Base-by-base conservation (phyloP, 1,284 basidiomycete species). In the Porodaedalea pini region DNA sequence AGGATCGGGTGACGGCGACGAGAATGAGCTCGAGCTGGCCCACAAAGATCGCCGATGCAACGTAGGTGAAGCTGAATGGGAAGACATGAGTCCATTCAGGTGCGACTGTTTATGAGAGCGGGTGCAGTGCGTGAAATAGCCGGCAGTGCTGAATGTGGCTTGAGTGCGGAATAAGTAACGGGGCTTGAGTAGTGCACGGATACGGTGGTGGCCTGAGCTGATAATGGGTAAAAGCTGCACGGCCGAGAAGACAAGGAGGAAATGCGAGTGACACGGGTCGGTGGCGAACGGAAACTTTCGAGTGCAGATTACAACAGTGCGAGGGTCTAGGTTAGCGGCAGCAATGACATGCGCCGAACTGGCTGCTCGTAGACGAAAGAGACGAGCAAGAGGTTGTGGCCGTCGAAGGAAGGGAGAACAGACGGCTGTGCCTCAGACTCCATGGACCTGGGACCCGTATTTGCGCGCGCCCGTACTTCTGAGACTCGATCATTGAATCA, bases 11-110 rank as follows among this genome's bases (percentile, higher is more conserved):
- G 59, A 34, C 15, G 52, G 40, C n/a, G 54, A 44, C 36, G 53
- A 54, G 25, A 55, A 57, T 17, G 55, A 63, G 31, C 25, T 36
- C 8, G 40, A 4, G 10, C 40, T 31, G 29, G 19, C 36, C 21
- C 27, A 51, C n/a, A 50, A 51, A 41, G 58, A 59, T 15, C 52
- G 58, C 15, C 47, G 49, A 36, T 45, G 53, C 25, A 45, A 25
- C 19, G 40, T 15, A 17, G 54, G 41, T 27, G 44, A 52, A 36
- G 34, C 25, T 25, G 51, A 41, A 27, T 15, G 36, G 29, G 48
- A 21, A 49, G 56, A 19, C 55, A 60, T 53, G 49, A 17, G 21
- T 43, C 43, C 49, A 57, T 52, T 34, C 50, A 52, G 44, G 41
- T 17, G 27, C 3, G 10, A n/a, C 17, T 21, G 29, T 36, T 52